These are phyloP conservation scores for Wickerhamomyces chambardii DNA, from an alignment of 805 yeast species.

Conservation along the genomic window DNA sequence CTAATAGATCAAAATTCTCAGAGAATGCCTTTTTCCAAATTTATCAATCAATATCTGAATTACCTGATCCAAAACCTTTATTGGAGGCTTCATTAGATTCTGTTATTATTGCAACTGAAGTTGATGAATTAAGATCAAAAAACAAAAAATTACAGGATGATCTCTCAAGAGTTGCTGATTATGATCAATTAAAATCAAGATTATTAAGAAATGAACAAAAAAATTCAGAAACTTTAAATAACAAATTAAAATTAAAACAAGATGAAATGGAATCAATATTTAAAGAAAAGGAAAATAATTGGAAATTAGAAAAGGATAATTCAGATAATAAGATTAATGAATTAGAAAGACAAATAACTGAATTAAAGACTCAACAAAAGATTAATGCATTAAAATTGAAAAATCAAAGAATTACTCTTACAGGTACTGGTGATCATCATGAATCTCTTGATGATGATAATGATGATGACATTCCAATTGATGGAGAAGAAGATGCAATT, in stretches of 20 bases:
- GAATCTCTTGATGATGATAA: constrained; percentile 16
- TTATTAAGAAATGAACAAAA: constrained; percentile 52
- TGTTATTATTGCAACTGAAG: constrained; percentile 44
- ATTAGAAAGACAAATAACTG: constrained; percentile 49
- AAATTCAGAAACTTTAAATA: constrained; percentile 42
- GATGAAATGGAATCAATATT: constrained; percentile 58
- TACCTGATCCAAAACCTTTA: constrained; percentile 88
- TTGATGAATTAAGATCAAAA: constrained; percentile 41
- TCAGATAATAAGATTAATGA: constrained; percentile 40
- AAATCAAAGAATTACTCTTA: constrained; percentile 35
- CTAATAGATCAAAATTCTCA: constrained; percentile 65
- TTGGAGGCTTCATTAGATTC: constrained; percentile 64
- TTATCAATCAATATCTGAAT: constrained; percentile 73
- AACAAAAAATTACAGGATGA: constrained; percentile 44
- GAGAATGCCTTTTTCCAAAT: constrained; percentile 69
- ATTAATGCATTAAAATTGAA: constrained; percentile 28
- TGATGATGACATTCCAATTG: constrained; percentile 8
- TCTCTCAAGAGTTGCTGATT: constrained; percentile 62
- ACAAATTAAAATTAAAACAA: constrained; percentile 59
- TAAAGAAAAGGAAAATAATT: constrained; percentile 66
- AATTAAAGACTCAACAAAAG: constrained; percentile 42
- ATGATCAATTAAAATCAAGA: constrained; percentile 62
- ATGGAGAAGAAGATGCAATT: constrained; percentile 11
- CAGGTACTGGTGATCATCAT: constrained; percentile 19
- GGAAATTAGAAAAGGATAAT: constrained; percentile 51